Percentiles rank a stretch among this genome's conserved stretches.
Conservation (phyloP, 192 early-diverging fungal genomes). For the Chytriomyces hyalinus region DNA sequence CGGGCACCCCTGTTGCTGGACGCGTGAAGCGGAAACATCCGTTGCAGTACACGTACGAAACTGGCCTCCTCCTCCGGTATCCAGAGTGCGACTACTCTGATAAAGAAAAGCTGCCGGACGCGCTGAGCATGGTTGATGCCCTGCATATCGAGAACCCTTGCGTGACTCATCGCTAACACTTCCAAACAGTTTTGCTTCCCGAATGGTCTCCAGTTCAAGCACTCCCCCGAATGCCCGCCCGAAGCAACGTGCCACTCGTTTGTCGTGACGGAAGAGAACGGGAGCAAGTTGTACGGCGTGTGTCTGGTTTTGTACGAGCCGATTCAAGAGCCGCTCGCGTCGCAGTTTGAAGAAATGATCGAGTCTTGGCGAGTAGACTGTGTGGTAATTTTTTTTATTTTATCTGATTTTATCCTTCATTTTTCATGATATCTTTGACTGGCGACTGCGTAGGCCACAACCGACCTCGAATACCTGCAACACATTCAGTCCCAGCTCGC, state of each 20-base stretch:
- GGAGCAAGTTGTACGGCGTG: slow-evolving; percentile 52
- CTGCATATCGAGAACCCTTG: neutral
- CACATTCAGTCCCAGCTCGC: slow-evolving; percentile 55
- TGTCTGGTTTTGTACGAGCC: slow-evolving; percentile 50
- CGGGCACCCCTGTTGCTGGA: slow-evolving; percentile 1
- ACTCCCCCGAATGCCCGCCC: slow-evolving; percentile 42
- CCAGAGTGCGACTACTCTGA: slow-evolving; percentile 49
- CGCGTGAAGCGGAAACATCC: slow-evolving; percentile 45
- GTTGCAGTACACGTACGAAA: slow-evolving; percentile 46
- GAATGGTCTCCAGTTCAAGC: slow-evolving; percentile 47
- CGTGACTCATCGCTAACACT: neutral
- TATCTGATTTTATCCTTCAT: neutral
- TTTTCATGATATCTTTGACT: slow-evolving; percentile 5
- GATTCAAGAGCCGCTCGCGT: slow-evolving; percentile 36
- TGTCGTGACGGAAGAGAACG: slow-evolving; percentile 55
- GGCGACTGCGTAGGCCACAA: slow-evolving; percentile 14
- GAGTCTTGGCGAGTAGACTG: slow-evolving; percentile 38
- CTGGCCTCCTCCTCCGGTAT: slow-evolving; percentile 47
- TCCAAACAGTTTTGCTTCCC: slow-evolving; percentile 59
- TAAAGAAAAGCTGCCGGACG: slow-evolving; percentile 46
- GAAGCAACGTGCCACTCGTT: slow-evolving; percentile 58
- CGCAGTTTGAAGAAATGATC: slow-evolving; percentile 47
- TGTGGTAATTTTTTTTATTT: slow-evolving; percentile 34
- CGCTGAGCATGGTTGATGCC: slow-evolving; percentile 48
- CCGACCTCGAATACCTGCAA: slow-evolving; percentile 54